phyloP scores from a whole-genome alignment of 1,139 yeast genomes.

The Geotrichum europaeum region DNA sequence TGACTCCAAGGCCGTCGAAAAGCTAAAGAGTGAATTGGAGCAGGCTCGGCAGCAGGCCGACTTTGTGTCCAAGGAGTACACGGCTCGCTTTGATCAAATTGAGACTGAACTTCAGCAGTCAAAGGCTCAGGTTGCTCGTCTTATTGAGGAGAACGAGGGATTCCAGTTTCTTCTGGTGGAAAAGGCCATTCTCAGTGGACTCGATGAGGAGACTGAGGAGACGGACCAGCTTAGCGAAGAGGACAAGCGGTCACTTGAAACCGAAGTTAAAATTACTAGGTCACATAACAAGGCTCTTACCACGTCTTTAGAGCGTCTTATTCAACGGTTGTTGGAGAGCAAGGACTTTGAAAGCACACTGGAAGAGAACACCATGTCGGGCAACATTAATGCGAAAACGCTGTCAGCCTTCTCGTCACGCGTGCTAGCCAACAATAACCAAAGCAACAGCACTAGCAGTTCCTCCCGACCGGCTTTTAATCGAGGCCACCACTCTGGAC shows the following conservation, averaged over 20 bases:
- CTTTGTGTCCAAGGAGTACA: constrained; percentile 31
- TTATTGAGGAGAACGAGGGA: constrained; percentile 34
- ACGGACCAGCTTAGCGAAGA: constrained; percentile 2
- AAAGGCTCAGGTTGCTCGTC: constrained; percentile 27
- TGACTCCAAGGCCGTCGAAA: constrained; percentile 18
- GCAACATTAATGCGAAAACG: constrained; percentile 22
- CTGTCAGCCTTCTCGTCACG: constrained; percentile 26
- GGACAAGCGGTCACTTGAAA: constrained; percentile 9
- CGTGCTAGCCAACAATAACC: constrained; percentile 1
- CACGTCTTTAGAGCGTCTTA: constrained; percentile 30
- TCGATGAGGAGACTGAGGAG: not conserved
- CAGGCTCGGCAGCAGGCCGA: constrained; percentile 30
- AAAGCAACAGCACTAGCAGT: constrained; percentile 5
- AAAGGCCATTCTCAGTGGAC: constrained; percentile 25
- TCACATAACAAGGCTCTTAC: constrained; percentile 17
- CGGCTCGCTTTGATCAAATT: constrained; percentile 27
- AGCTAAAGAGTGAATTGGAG: constrained; percentile 25
- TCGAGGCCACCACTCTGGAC: constrained; percentile 1
- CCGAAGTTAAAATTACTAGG: constrained; percentile 2
- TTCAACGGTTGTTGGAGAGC: constrained; percentile 32
- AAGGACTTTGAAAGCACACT: constrained; percentile 30
- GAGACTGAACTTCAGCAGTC: constrained; percentile 29
- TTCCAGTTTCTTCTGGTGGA: constrained; percentile 35
- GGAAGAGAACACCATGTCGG: constrained; percentile 20
- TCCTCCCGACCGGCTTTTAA: not conserved